phyloP scores from a whole-genome alignment of 2,329 filamentous ascomycete genomes.

The Phoma herbarum region DNA sequence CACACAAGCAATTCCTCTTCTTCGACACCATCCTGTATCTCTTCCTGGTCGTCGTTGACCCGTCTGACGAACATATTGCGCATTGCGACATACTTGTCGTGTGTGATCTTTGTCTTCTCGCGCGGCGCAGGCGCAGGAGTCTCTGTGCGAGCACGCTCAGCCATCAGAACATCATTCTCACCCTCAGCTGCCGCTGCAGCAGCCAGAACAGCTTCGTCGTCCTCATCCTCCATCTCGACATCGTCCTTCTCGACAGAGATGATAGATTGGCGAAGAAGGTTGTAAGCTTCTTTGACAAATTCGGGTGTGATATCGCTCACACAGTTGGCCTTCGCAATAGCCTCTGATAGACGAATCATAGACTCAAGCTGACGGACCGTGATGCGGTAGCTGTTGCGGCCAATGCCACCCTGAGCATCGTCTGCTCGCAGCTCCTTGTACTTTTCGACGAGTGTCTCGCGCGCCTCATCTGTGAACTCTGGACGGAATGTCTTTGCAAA shows the following conservation, averaged over 20 bases:
- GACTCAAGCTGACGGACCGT: conserved; percentile 96
- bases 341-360: conserved; percentile 93
- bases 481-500: conserved; percentile 95
- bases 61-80: conserved; percentile 84
- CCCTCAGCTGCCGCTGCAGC: conserved; percentile 60
- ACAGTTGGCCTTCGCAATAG: conserved; percentile 98
- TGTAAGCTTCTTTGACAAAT: conserved; percentile 92
- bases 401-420: conserved; percentile 92
- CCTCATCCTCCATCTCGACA: conserved; percentile 87
- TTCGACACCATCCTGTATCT: conserved; percentile 81
- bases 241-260: conserved; percentile 98
- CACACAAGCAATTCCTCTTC: conserved; percentile 82
- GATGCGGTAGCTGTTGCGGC: conserved; percentile 95
- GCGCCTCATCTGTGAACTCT: conserved; percentile 88
- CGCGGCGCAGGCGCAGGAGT: conserved; percentile 52
- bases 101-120: conserved; percentile 86
- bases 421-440: conserved; percentile 96
- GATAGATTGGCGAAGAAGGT: conserved; percentile 90
- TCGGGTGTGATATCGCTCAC: conserved; percentile 85
- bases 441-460: conserved; percentile 82
- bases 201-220: conserved; percentile 67
- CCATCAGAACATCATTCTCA: conserved; percentile 52
- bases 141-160: conserved; percentile 39
- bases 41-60: conserved; percentile 82
- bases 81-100: conserved; percentile 93